phyloP scores from a whole-genome alignment of 495 filamentous ascomycete species.

The Penicillium diatomitis region DNA sequence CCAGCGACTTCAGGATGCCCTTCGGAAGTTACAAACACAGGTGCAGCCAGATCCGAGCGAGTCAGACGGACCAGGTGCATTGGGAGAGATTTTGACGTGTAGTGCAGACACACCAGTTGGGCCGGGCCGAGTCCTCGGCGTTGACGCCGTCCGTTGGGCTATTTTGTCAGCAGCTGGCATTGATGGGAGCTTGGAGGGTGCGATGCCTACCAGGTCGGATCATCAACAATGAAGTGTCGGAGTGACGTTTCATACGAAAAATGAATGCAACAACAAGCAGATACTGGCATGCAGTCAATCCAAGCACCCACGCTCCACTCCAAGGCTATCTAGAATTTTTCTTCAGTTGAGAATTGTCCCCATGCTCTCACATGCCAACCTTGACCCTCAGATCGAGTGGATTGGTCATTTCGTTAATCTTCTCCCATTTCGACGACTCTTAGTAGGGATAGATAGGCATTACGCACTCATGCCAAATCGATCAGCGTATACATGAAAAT shows the following conservation, averaged over 20 bases:
- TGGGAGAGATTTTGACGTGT: slow-evolving; percentile 44
- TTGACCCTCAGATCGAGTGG: too few species aligned
- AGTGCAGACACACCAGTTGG: slow-evolving; percentile 27
- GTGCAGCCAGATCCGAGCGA: slow-evolving; percentile 24
- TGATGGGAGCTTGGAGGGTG: slow-evolving; percentile 27
- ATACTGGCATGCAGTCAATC: too few species aligned
- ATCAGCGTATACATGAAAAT: too few species aligned
- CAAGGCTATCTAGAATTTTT: too few species aligned
- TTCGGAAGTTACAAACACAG: slow-evolving; percentile 16
- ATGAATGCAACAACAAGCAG: too few species aligned
- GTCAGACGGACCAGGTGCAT: slow-evolving; percentile 32
- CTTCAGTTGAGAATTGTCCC: too few species aligned
- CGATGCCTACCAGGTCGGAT: neutral
- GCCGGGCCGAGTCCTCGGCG: slow-evolving; percentile 30
- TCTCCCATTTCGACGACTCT: too few species aligned
- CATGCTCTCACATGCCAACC: too few species aligned
- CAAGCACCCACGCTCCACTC: too few species aligned
- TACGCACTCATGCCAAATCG: too few species aligned
- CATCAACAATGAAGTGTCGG: neutral
- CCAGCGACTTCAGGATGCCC: slow-evolving; percentile 19
- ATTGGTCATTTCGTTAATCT: too few species aligned
- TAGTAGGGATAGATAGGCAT: too few species aligned
- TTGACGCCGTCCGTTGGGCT: slow-evolving; percentile 41
- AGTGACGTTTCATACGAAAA: neutral
- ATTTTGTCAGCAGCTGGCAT: slow-evolving; percentile 43